These are phyloP conservation scores for Curvularia eragrostidis DNA, from an alignment of 2,329 filamentous ascomycete genomes.

Conservation along the genomic window DNA sequence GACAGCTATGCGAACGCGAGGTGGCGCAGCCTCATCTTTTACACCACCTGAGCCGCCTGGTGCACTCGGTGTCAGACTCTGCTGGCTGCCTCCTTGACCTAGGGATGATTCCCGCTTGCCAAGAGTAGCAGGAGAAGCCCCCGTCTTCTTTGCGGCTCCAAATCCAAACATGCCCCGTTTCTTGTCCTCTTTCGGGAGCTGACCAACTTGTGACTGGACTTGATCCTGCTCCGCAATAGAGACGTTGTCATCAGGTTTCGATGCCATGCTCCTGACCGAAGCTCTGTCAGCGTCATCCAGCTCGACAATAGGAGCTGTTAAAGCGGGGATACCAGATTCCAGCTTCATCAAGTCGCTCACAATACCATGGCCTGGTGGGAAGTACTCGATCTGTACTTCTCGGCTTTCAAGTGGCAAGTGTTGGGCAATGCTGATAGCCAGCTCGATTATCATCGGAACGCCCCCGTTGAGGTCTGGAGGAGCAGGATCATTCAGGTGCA, in stretches of 20 bases:
- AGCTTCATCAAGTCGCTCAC: conserved; percentile 81
- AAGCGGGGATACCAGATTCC: conserved; percentile 64
- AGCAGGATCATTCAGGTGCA: conserved; percentile 76
- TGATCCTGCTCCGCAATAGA: conserved; percentile 42
- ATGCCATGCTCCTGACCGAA: conserved; percentile 44
- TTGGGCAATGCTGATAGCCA: conserved; percentile 82
- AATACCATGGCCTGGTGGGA: conserved; percentile 75
- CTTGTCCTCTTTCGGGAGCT: conserved; percentile 42
- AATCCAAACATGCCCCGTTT: conserved; percentile 55
- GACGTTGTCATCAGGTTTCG: conserved; percentile 38
- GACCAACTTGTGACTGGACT: conserved; percentile 42
- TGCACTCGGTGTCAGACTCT: conserved; percentile 42
- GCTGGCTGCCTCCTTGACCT: conserved; percentile 48
- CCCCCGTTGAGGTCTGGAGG: conserved; percentile 85
- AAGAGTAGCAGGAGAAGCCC: conserved; percentile 37
- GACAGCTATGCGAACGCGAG: conserved; percentile 56
- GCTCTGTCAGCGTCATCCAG: conserved; percentile 53
- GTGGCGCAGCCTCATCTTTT: conserved; percentile 51
- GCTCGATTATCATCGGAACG: conserved; percentile 89
- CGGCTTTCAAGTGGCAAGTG: conserved; percentile 90
- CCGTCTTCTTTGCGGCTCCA: conserved; percentile 49
- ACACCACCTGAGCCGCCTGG: conserved; percentile 51
- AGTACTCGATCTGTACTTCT: conserved; percentile 87
- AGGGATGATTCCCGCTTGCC: conserved; percentile 51
- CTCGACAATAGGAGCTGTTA: conserved; percentile 53